These are phyloP conservation scores for Avena sativa DNA, from an alignment of 176 grass and related monocot species.

Conservation along the genomic window DNA sequence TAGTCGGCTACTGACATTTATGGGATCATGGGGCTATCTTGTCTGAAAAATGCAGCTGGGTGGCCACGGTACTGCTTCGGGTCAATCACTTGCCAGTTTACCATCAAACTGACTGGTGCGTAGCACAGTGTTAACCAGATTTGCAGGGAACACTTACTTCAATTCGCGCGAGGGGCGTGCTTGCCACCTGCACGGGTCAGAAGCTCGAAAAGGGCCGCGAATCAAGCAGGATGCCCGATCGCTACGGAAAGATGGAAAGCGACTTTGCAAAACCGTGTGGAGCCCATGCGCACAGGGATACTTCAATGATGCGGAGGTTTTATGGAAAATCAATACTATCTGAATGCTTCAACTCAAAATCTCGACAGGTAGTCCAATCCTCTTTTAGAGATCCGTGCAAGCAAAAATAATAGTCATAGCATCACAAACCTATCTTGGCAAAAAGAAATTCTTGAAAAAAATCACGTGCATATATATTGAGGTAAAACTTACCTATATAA, in stretches of 20 bases:
- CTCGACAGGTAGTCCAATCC: neutral
- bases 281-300: conserved; percentile 23
- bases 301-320: neutral
- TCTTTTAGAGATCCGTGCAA: neutral
- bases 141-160: neutral
- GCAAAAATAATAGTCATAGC: neutral
- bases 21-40: neutral
- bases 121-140: neutral
- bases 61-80: neutral
- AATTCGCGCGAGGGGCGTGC: neutral
- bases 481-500: neutral
- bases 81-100: neutral
- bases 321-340: neutral
- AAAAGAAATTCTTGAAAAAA: neutral
- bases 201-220: neutral
- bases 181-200: conserved; percentile 29
- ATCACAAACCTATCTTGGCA: neutral
- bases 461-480: neutral
- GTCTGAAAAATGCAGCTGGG: neutral
- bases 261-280: conserved; percentile 58
- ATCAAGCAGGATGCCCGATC: conserved; percentile 12
- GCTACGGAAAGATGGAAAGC: neutral
- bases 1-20: neutral
- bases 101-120: neutral
- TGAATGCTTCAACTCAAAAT: neutral